These are phyloP conservation scores for Sporisorium scitamineum DNA, from an alignment of 1,284 basidiomycete species.

Conservation along the genomic window DNA sequence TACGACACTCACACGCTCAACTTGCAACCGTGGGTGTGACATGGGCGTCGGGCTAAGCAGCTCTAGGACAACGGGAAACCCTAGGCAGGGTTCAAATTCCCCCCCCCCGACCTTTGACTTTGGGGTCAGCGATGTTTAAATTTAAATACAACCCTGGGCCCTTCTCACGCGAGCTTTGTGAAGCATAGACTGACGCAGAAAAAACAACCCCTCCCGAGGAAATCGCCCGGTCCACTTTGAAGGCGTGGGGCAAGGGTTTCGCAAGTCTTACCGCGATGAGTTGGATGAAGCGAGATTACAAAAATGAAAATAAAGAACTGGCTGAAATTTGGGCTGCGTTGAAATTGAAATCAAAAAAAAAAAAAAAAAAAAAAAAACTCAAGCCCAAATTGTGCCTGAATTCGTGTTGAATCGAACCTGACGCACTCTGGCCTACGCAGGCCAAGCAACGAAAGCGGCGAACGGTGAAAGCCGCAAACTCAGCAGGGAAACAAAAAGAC, in stretches of 20 bases:
- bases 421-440: not conserved
- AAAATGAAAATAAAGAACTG: not conserved
- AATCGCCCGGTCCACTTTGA: not conserved
- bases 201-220: not conserved
- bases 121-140: not conserved
- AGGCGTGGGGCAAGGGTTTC: conserved; percentile 6
- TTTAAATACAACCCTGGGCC: conserved; percentile 4
- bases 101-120: no score
- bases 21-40: conserved; percentile 6
- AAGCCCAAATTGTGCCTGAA: not conserved
- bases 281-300: not conserved
- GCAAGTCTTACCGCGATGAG: not conserved
- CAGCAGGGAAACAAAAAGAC: not conserved
- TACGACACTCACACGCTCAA: not conserved
- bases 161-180: conserved; percentile 17
- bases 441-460: not conserved
- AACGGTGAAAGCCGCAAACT: not conserved
- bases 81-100: conserved; percentile 9
- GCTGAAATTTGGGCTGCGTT: not conserved
- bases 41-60: conserved; percentile 30
- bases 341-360: not conserved
- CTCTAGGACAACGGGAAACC: conserved; percentile 23
- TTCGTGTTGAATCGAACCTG: not conserved
- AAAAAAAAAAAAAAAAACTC: no score
- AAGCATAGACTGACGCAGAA: not conserved